Evolutionary conservation across 306 rosid genomes (phyloP).

Genomic region (Fragaria vesca): DNA sequence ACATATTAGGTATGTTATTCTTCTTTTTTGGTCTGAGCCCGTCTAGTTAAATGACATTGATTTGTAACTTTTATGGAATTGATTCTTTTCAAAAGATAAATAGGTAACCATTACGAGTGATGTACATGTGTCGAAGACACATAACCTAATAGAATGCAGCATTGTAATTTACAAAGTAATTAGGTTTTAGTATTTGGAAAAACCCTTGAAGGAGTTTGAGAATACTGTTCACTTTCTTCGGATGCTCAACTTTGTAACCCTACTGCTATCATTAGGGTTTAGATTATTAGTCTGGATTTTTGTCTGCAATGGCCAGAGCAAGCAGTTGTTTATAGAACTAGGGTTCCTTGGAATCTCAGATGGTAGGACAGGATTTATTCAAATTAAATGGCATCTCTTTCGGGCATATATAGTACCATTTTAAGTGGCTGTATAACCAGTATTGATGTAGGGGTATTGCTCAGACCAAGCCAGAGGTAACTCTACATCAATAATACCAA

Average conservation of each 20-base stretch:
- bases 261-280: neutral
- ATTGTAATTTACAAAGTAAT: too few relatives aligned
- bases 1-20: too few relatives aligned
- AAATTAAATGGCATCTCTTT: slow-evolving; percentile 1
- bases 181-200: neutral
- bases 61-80: too few relatives aligned
- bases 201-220: neutral
- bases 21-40: too few relatives aligned
- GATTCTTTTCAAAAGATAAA: too few relatives aligned
- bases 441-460: neutral
- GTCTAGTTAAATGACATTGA: too few relatives aligned
- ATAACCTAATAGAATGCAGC: neutral
- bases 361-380: neutral
- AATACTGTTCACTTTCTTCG: neutral
- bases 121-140: neutral
- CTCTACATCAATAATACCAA: neutral
- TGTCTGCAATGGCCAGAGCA: slow-evolving; percentile 8
- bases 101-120: too few relatives aligned
- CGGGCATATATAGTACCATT: neutral
- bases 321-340: neutral
- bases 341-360: slow-evolving; percentile 19
- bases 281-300: neutral
- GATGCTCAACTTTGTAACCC: neutral
- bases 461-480: neutral
- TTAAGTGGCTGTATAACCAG: neutral